Conservation (phyloP, 78 protist species). For the Cyanophora paradoxa region DNA sequence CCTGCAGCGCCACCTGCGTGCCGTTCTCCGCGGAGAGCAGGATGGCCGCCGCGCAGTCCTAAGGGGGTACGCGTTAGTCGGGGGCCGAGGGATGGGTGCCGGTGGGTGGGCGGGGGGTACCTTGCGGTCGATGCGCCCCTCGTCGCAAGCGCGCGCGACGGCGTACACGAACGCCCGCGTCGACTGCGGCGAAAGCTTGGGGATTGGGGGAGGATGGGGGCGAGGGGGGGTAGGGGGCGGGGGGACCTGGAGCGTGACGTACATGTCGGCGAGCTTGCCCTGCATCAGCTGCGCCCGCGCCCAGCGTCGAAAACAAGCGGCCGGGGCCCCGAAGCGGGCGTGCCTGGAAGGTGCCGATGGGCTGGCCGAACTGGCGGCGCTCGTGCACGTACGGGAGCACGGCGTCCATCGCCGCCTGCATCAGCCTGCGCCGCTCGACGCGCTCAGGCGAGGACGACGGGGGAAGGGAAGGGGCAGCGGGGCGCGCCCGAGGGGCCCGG, state of each 20-base stretch:
- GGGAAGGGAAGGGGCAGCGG: not conserved
- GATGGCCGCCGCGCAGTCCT: constrained; percentile 68
- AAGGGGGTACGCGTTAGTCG: no score
- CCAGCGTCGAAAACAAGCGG: not conserved
- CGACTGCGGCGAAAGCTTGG: no score
- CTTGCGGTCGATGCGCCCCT: constrained; percentile 45
- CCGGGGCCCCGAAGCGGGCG: not conserved
- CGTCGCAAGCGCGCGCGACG: constrained; percentile 57
- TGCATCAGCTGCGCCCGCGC: constrained; percentile 57
- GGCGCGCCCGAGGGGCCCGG: constrained; percentile 76
- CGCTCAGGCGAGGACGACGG: not conserved
- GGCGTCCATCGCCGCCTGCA: constrained; percentile 74
- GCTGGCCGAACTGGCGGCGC: no score
- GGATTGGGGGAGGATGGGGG: no score
- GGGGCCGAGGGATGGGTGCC: no score
- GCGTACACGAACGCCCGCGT: constrained; percentile 70
- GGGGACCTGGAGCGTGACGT: constrained; percentile 46
- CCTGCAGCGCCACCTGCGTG: constrained; percentile 74
- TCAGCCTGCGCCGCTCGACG: no score
- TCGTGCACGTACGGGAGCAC: constrained; percentile 70
- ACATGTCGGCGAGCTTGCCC: constrained; percentile 89
- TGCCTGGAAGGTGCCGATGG: constrained; percentile 69
- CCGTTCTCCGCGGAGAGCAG: constrained; percentile 78
- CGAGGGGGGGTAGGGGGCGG: no score
- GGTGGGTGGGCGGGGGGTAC: no score